These are phyloP conservation scores for Xylaria sp. DNA, from an alignment of 2,329 filamentous ascomycete species.

Conservation along the genomic window DNA sequence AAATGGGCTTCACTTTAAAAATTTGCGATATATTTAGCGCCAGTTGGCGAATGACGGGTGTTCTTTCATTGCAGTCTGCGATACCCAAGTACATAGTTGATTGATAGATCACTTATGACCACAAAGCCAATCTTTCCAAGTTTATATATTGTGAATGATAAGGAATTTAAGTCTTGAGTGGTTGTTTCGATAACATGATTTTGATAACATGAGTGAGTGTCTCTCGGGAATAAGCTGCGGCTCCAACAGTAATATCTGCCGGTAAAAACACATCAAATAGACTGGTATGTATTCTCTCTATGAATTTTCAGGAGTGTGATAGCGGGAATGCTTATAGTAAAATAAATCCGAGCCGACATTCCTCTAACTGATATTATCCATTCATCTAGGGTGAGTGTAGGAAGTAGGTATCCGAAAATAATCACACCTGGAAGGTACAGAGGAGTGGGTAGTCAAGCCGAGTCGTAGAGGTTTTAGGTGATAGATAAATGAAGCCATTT, in stretches of 20 bases:
- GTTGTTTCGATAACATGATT: background rate
- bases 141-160: conserved; percentile 1
- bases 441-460: no score
- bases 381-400: no score
- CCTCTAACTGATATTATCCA: no score
- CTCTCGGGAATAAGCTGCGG: background rate
- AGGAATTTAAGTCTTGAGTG: background rate
- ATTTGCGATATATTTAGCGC: conserved; percentile 1
- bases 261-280: background rate
- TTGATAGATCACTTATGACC: conserved; percentile 6
- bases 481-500: no score
- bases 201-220: background rate
- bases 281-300: no score
- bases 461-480: no score
- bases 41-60: background rate
- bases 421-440: no score
- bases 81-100: conserved; percentile 28
- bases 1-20: background rate
- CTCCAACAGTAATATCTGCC: background rate
- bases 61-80: conserved; percentile 15
- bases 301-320: no score
- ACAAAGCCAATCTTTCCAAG: background rate
- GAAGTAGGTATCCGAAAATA: no score
- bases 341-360: no score
- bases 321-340: no score